Base-by-base conservation (phyloP, 1,284 basidiomycete species). In the Puccinia hordei region DNA sequence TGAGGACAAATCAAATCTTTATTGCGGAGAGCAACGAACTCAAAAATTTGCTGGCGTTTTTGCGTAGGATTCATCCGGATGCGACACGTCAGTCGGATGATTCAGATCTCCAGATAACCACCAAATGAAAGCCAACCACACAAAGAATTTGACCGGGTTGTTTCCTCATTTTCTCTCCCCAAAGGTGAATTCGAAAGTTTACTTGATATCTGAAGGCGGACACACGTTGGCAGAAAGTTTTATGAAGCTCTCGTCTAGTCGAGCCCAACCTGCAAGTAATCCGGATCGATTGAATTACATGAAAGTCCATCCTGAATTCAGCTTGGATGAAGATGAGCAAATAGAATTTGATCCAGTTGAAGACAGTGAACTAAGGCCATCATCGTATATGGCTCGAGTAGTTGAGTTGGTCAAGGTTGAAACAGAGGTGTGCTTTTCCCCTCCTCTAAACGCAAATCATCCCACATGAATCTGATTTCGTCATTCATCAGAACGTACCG, bases 151-250 rank as follows among this genome's bases (percentile, higher is more conserved):
- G 63, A 66, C 63, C 22, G 72, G 53, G 15, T 51, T 51, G 63
- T 51, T 19, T 69, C 44, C 24, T 30, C 41, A 4, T 2, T 19
- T 22, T 24, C 30, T 35, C 2, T 72, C 2, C 51, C 24, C 53
- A 17, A 22, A 77, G 74, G 53, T 68, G 44, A 77, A 77, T 27
- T 77, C 74, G 53, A 77, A 77, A 27, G 63, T 66, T 19, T 77
- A 66, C 53, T 49, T 77, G n/a, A 24, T 53, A 38, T 77, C 74
- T 55, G 46, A 77, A 35, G 61, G 53, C 33, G 61, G 61, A 17
- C 49, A 77, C 4, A 46, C 49, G 0, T 19, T 77, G 33, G 74
- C 74, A 15, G 74, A 77, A 77, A 53, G 49, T 35, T 77, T 77
- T n/a, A 44, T 77, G 33, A 77, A 77, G n/a, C 9, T 55, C 30